Evolutionary conservation across 495 filamentous ascomycete species (phyloP).

Genomic region (Xylaria cubensis): DNA sequence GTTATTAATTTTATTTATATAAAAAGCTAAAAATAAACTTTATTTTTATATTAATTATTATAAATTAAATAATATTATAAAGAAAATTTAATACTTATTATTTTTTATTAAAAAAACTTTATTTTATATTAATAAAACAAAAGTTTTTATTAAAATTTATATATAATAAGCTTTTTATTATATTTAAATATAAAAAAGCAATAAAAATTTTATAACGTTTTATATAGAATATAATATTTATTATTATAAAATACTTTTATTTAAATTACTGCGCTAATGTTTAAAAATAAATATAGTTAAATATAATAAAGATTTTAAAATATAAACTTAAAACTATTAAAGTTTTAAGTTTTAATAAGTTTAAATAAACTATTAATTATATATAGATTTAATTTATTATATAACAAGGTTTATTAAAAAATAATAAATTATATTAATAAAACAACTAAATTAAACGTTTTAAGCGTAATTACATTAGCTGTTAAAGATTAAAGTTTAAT

Average conservation of each 20-base stretch:
- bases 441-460: no score
- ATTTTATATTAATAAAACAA: background rate
- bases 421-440: no score
- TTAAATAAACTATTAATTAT: no score
- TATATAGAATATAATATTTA: background rate
- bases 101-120: background rate
- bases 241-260: background rate
- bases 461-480: no score
- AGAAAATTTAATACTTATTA: background rate
- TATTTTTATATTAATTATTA: background rate
- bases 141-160: constrained; percentile 3
- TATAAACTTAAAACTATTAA: no score
- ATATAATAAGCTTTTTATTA: background rate
- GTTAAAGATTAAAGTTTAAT: no score
- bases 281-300: no score
- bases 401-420: no score
- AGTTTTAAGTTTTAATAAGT: no score
- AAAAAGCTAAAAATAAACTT: background rate
- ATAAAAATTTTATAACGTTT: background rate
- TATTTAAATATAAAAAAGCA: background rate
- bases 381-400: no score
- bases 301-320: no score
- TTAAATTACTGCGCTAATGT: no score
- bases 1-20: background rate
- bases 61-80: background rate